Base-by-base conservation (phyloP, 805 yeast genomes). In the Cyberlindnera mycetangii region DNA sequence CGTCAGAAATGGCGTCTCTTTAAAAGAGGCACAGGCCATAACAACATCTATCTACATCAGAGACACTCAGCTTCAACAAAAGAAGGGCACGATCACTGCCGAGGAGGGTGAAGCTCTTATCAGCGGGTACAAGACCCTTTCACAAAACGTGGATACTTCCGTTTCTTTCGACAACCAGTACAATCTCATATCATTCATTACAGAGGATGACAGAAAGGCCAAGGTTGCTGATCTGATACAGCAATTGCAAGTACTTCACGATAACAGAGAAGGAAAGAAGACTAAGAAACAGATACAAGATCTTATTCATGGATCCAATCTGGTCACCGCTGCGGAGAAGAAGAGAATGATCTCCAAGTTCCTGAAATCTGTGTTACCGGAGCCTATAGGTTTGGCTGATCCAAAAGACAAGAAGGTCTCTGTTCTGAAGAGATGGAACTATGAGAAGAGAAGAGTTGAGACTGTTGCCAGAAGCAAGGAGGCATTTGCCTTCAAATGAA, bases 341-440 rank as follows among this genome's bases (percentile, higher is more conserved):
- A 74, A 67, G 38, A 65, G 73, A 17, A 41, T 57, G 31, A 34
- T 43, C 27, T 47, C 47, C 49, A 63, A 59, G 49, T 85, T 62
- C 66, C 65, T 83, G 54, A 83, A 83, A 45, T 70, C 76, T 8
- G 76, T 80, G 4, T 58, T 72, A 47, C 83, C 89, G 2, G 78
- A 75, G 54, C 55, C 69, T 10, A 70, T 69, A 15, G 74, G 74
- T 17, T 53, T 71, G 12, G 47, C 70, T 56, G 44, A 68, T 32
- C 68, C 72, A n/a, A 66, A 64, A 47, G 76, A 76, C 47, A 79
- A 79, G 56, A 71, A 74, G 19, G 71, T 77, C 16, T 63, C 71
- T 32, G 69, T 75, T 12, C 69, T 76, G 43, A 75, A 76, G 53
- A 74, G 81, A 45, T 87, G 82, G 75, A 81, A 87, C 60, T 76